A percentile compares a stretch with the other conserved stretches of the same genome.
These are phyloP conservation scores for Dendryphion nanum DNA, from an alignment of 2,329 filamentous ascomycete species.

Conservation along the genomic window DNA sequence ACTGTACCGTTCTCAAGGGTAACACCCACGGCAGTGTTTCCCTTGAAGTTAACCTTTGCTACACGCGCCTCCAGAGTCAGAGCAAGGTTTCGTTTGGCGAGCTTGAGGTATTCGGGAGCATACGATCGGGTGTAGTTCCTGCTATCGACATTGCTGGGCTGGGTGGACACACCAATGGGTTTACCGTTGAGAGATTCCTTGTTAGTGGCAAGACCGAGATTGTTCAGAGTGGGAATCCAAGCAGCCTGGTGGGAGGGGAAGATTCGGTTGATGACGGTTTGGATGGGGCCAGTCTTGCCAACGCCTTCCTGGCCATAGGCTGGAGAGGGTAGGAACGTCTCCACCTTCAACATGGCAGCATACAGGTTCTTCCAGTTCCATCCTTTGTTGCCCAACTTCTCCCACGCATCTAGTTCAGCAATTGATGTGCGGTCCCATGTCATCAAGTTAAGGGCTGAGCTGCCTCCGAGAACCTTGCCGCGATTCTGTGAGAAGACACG, in stretches of 20 bases:
- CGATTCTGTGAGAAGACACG: conserved; percentile 6
- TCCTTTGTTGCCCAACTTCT: conserved; percentile 54
- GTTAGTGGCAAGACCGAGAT: neutral
- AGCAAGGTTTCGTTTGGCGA: conserved; percentile 18
- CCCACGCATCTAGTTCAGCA: conserved; percentile 51
- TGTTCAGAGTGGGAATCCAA: neutral
- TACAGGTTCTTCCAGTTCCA: conserved; percentile 54
- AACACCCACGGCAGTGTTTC: conserved; percentile 6
- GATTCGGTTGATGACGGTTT: too few species aligned
- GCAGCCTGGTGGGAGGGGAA: neutral
- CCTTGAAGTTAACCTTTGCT: conserved; percentile 7
- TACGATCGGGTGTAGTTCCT: too few species aligned
- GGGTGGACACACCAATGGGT: too few species aligned
- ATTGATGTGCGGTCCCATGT: conserved; percentile 23
- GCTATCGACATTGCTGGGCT: too few species aligned
- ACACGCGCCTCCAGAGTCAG: conserved; percentile 15
- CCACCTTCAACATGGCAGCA: conserved; percentile 2
- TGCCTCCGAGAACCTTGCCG: conserved; percentile 22
- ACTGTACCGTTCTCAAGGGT: conserved; percentile 1
- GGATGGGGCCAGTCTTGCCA: too few species aligned
- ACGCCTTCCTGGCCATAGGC: neutral
- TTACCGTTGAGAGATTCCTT: conserved; percentile 25
- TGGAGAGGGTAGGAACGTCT: neutral
- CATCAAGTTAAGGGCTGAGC: conserved; percentile 30
- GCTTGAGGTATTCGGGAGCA: conserved; percentile 42